phyloP scores from a whole-genome alignment of 768 basidiomycete genomes.

The Russula brevipes region DNA sequence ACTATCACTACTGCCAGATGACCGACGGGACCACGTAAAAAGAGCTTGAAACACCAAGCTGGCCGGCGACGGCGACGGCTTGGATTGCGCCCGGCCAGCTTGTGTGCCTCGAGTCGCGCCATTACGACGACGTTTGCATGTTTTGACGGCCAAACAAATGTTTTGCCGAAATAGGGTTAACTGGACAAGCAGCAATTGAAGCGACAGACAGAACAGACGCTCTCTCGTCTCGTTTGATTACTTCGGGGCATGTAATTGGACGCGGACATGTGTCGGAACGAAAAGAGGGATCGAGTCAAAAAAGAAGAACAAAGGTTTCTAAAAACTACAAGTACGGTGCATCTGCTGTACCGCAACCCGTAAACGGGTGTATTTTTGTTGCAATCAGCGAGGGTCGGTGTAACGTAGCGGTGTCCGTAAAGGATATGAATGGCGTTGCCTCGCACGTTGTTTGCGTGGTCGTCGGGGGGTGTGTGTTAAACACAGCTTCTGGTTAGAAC shows the following conservation, averaged over 20 bases:
- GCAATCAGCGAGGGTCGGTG: slow-evolving; percentile 1
- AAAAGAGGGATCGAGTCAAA: not conserved
- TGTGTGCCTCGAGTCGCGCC: too few relatives aligned
- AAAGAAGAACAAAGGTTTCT: slow-evolving; percentile 3
- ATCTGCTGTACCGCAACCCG: not conserved
- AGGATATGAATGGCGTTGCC: slow-evolving; percentile 1
- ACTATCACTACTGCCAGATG: too few relatives aligned
- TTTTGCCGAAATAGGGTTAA: too few relatives aligned
- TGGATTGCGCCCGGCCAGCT: too few relatives aligned
- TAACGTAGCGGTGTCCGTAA: slow-evolving; percentile 9
- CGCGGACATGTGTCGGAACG: not conserved
- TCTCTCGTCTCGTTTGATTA: not conserved
- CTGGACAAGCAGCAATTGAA: too few relatives aligned
- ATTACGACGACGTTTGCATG: too few relatives aligned
- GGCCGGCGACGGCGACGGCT: too few relatives aligned
- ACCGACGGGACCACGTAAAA: too few relatives aligned
- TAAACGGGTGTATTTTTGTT: not conserved
- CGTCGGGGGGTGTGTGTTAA: not conserved
- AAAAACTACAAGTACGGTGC: not conserved
- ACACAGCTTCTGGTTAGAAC: not conserved
- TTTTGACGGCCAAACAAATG: too few relatives aligned
- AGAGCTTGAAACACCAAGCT: too few relatives aligned
- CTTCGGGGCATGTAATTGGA: not conserved
- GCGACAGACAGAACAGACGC: not conserved
- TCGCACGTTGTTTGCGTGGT: slow-evolving; percentile 1